Base-by-base conservation (phyloP, 352 stramenopile genomes). In the Pythium rhizo-oryzae region DNA sequence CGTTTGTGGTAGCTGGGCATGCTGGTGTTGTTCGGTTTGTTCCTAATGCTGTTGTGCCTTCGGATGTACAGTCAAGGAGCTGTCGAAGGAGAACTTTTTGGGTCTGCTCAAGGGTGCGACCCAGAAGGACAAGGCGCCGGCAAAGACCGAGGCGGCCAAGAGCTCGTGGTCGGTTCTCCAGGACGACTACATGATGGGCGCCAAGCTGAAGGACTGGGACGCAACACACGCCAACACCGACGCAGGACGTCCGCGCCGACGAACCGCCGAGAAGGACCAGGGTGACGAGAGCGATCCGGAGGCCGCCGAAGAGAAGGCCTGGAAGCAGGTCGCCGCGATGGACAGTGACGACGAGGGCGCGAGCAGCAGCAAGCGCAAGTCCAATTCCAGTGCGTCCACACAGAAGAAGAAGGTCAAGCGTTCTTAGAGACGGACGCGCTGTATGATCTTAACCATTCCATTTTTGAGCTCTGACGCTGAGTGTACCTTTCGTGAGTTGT, bases 141-240 rank as follows among this genome's bases (percentile, higher is more conserved):
- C 67, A 4, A 90, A 85, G 51, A 21, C 19, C 9, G 49, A 66
- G 16, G 43, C 59, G 18, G 50, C 74, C 59, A 92, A 90, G 77
- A 89, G 75, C 59, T 80, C 79, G 52, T 94, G 86, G 86, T 89
- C 84, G 8, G 82, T 94, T n/a, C 79, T 94, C 23, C 83, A 93
- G 68, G 87, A 94, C 67, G 82, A 93, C 61, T 94, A 87, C 62
- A 92, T 94, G 83, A 94, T 94, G 87, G 82, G 74, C 52, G 87
- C 87, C 33, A 94, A 94, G 75, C 74, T 93, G 28, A 94, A 93
- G 74, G 87, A 94, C 77, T 94, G 85, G 83, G 85, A 93, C 62
- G 78, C 82, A 33, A 68, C 73, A 24, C 70, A 75, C 59, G 21
- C 28, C 56, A 69, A 55, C 52, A 69, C 65, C 46, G 64, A 75